These are phyloP conservation scores for Nevesoporus exiguus DNA, from an alignment of 768 basidiomycete species.

Conservation along the genomic window DNA sequence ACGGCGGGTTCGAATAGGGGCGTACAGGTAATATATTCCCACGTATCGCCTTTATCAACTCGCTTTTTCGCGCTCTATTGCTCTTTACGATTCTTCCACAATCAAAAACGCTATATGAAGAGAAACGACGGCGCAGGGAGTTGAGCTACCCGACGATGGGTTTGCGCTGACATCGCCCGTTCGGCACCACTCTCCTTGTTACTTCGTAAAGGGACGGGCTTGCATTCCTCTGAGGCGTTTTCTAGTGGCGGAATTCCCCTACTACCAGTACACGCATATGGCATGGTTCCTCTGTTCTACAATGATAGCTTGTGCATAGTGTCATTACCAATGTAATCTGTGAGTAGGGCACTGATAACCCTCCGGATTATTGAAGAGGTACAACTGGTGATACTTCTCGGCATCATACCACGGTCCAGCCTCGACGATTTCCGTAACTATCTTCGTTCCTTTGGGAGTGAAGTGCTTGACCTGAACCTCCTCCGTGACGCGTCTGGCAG, in stretches of 20 bases:
- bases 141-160: slow-evolving; percentile 48
- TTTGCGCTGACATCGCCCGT: slow-evolving; percentile 61
- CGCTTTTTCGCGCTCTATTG: background rate
- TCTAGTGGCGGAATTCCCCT: slow-evolving; percentile 6
- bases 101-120: slow-evolving; percentile 50
- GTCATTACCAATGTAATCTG: slow-evolving; percentile 66
- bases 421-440: slow-evolving; percentile 71
- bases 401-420: slow-evolving; percentile 81
- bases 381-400: slow-evolving; percentile 82
- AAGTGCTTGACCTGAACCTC: slow-evolving; percentile 86
- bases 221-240: slow-evolving; percentile 50
- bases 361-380: slow-evolving; percentile 71
- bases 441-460: slow-evolving; percentile 63
- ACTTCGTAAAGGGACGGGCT: slow-evolving; percentile 55
- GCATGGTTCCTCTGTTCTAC: background rate
- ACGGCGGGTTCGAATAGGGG: background rate
- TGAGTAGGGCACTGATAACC: slow-evolving; percentile 95
- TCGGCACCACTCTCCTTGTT: slow-evolving; percentile 62
- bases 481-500: slow-evolving; percentile 72
- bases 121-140: slow-evolving; percentile 55
- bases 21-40: slow-evolving; percentile 21
- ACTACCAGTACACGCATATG: background rate
- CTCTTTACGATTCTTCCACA: slow-evolving; percentile 42
- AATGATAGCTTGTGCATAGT: background rate
- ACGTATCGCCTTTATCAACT: slow-evolving; percentile 8